These are phyloP conservation scores for Aspergillus baeticus DNA, from an alignment of 495 filamentous ascomycete species.

Conservation along the genomic window DNA sequence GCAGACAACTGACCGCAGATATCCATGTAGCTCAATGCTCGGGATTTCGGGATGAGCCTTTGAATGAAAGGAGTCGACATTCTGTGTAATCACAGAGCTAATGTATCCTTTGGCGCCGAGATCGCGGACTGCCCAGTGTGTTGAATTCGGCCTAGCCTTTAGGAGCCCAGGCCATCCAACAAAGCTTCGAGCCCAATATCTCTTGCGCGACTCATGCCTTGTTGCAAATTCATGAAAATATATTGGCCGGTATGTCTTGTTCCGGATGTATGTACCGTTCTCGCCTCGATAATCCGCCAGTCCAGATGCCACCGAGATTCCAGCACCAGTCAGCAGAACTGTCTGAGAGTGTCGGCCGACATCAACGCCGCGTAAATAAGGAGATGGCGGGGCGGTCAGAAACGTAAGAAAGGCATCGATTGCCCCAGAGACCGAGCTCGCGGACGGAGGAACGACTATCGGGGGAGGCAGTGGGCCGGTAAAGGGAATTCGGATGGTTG, in stretches of 20 bases:
- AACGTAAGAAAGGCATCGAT: slow-evolving; percentile 74
- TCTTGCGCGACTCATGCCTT: slow-evolving; percentile 82
- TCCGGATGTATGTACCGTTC: slow-evolving; percentile 88
- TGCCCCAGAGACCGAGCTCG: slow-evolving; percentile 68
- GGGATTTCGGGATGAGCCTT: slow-evolving; percentile 69
- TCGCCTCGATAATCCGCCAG: slow-evolving; percentile 89
- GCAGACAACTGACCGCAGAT: slow-evolving; percentile 77
- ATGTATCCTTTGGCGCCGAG: slow-evolving; percentile 71
- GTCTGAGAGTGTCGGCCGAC: slow-evolving; percentile 50
- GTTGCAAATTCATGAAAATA: slow-evolving; percentile 86
- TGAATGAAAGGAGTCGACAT: slow-evolving; percentile 92
- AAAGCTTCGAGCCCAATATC: slow-evolving; percentile 96
- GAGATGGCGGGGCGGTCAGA: slow-evolving; percentile 57
- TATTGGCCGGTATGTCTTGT: slow-evolving; percentile 85
- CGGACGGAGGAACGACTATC: slow-evolving; percentile 67
- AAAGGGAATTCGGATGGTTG: slow-evolving; percentile 86
- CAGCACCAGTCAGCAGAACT: slow-evolving; percentile 87
- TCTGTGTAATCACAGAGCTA: slow-evolving; percentile 83
- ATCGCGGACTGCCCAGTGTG: slow-evolving; percentile 71
- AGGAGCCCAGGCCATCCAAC: slow-evolving; percentile 83
- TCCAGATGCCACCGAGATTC: slow-evolving; percentile 90
- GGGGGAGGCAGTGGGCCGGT: slow-evolving; percentile 80
- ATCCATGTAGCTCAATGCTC: slow-evolving; percentile 88
- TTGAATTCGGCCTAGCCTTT: slow-evolving; percentile 74
- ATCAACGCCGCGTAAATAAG: slow-evolving; percentile 45